These are phyloP conservation scores for Vigna nakashimae DNA, from an alignment of 306 rosid species.

Conservation along the genomic window DNA sequence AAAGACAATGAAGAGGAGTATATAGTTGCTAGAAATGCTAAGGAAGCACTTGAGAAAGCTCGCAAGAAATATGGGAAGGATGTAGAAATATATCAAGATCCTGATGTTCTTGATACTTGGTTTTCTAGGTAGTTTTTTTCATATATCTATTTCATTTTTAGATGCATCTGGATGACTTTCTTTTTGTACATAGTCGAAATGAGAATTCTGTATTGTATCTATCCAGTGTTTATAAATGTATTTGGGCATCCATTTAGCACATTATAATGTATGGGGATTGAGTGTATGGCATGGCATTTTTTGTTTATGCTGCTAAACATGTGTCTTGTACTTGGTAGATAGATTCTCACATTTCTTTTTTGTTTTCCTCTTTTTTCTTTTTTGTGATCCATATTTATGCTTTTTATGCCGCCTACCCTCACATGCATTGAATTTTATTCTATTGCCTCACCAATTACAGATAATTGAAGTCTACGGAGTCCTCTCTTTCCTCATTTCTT, in stretches of 20 bases:
- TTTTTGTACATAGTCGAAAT: conserved; percentile 17
- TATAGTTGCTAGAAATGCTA: conserved; percentile 84
- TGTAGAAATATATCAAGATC: conserved; percentile 91
- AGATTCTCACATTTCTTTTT: neutral
- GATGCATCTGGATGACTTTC: conserved; percentile 3
- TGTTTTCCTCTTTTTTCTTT: neutral
- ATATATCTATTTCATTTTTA: neutral
- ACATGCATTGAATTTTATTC: neutral
- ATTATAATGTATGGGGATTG: neutral
- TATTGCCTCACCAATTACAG: neutral
- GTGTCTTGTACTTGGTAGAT: neutral
- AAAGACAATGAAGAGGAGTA: conserved; percentile 88
- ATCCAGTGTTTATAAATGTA: conserved; percentile 6
- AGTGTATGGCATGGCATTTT: conserved; percentile 5
- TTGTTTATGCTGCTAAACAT: conserved; percentile 16
- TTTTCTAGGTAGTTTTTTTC: conserved; percentile 80
- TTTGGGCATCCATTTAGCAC: conserved; percentile 9
- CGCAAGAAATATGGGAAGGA: conserved; percentile 70
- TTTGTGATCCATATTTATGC: neutral
- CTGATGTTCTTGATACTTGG: conserved; percentile 99
- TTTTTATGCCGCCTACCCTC: neutral
- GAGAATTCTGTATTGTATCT: conserved; percentile 2
- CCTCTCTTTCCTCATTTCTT: neutral
- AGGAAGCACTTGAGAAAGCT: conserved; percentile 84
- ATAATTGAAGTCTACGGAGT: neutral